Evolutionary conservation across 495 filamentous ascomycete genomes (phyloP), one percentile per base, ranked within the genome.

Genomic region (Neurospora intermedia): DNA sequence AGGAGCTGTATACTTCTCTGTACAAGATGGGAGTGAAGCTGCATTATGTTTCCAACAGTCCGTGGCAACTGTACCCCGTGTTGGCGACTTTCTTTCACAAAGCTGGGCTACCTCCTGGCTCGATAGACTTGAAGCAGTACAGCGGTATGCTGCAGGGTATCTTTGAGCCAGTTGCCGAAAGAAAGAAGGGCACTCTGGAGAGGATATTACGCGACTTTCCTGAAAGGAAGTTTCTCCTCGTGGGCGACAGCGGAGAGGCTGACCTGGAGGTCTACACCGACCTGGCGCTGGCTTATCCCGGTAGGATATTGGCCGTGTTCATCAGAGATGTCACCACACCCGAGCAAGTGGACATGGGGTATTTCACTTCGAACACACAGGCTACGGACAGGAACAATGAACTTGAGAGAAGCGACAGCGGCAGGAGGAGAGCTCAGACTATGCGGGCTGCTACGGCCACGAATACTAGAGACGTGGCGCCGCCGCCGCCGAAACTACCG

Each of bases 231-330:
- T 99, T 98, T 80, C 87, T 99, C 10, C 87, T 99, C 1, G 91
- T 97, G 42, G 96, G 96, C 5, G 96, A 99, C 77, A 97, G 94
- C 76, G 96, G 96, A 27, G 96, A 99, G 81, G 95, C 94, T 6
- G 96, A 99, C 81, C 86, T 99, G 3, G 96, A 99, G 80, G 94
- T 99, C 0, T 99, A 99, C 77, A 98, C 94, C 0, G 95, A 99
- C 73, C 86, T 97, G n/a, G 93, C 90, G 0, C 76, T 94, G 27
- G 89, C 91, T 13, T 91, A 97, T 79, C 96, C 93, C 0, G 92
- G 92, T 1, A 86, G 92, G 43, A 90, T 99, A 42, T 78, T 97
- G 11, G 87, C 80, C 0, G 88, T 99, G 41, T 99, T 97, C 79
- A 98, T 99, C 73, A 88, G 96, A 31, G 96, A 99, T 81, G 91